These are phyloP conservation scores for Camellia granthamiana DNA, from an alignment of 148 eudicot genomes.

Conservation along the genomic window DNA sequence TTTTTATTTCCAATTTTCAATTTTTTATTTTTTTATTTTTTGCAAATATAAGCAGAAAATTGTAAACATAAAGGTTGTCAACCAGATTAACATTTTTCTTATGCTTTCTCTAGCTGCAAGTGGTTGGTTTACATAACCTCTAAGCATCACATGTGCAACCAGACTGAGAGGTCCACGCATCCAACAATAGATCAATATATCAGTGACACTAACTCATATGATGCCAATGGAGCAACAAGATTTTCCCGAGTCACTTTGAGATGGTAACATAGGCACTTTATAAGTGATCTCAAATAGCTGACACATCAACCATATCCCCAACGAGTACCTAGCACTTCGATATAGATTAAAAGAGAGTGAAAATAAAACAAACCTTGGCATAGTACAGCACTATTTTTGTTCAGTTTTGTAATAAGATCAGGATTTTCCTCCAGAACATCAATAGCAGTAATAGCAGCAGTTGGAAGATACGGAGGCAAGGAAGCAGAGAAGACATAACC, in stretches of 20 bases:
- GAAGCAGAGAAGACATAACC: constrained; percentile 99
- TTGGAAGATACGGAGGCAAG: constrained; percentile 93
- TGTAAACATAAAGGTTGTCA: too few species aligned
- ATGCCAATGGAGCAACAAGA: neutral
- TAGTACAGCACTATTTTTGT: constrained; percentile 55
- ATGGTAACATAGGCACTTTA: neutral
- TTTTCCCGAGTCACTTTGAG: neutral
- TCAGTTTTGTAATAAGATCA: constrained; percentile 49
- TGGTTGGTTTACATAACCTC: neutral
- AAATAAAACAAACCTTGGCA: constrained; percentile 53
- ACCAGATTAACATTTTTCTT: too few species aligned
- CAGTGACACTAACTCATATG: too few species aligned
- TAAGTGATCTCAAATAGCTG: neutral
- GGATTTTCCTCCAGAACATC: constrained; percentile 86
- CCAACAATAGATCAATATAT: neutral
- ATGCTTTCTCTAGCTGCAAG: neutral
- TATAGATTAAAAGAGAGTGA: neutral
- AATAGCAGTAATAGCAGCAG: constrained; percentile 92
- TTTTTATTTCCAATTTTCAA: too few species aligned
- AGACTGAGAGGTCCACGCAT: neutral
- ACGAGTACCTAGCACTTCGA: neutral
- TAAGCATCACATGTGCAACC: too few species aligned
- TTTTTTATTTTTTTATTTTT: too few species aligned
- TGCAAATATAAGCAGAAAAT: too few species aligned
- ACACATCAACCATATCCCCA: neutral